Conservation (phyloP, 1,139 yeast species). For the Sugiyamaella xylanicola region DNA sequence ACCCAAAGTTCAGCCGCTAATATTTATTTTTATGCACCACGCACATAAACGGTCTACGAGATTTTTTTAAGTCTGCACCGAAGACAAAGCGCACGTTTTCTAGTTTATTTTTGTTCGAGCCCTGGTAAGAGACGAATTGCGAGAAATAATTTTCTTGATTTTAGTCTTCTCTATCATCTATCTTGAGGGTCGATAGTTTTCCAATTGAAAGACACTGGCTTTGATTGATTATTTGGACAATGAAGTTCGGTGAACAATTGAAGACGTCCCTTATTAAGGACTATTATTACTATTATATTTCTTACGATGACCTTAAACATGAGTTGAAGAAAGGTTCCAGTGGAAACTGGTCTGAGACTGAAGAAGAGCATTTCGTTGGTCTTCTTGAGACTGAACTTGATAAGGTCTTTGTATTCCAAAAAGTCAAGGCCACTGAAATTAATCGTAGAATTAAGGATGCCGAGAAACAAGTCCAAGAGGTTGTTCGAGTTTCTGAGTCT, state of each 20-base stretch:
- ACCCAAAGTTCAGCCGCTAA: background rate
- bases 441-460: constrained; percentile 79
- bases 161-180: background rate
- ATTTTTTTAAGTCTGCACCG: background rate
- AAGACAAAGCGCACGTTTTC: constrained; percentile 14
- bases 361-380: constrained; percentile 79
- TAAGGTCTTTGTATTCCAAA: constrained; percentile 87
- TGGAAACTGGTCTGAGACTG: constrained; percentile 68
- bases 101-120: constrained; percentile 5
- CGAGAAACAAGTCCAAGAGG: constrained; percentile 65
- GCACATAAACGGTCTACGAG: background rate
- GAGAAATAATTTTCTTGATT: background rate
- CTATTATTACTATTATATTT: constrained; percentile 84
- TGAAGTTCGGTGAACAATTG: constrained; percentile 50
- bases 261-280: constrained; percentile 52
- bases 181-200: background rate
- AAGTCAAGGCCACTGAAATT: constrained; percentile 82
- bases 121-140: background rate
- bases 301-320: constrained; percentile 87
- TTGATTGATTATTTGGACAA: constrained; percentile 22
- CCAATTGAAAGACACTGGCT: too few species aligned
- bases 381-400: constrained; percentile 79
- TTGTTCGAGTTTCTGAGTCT: constrained; percentile 54
- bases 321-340: constrained; percentile 66
- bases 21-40: background rate